A percentile compares a stretch with the other conserved stretches of the same genome.
Conservation (phyloP, 1,139 yeast species). For the Suhomyces guaymorum region DNA sequence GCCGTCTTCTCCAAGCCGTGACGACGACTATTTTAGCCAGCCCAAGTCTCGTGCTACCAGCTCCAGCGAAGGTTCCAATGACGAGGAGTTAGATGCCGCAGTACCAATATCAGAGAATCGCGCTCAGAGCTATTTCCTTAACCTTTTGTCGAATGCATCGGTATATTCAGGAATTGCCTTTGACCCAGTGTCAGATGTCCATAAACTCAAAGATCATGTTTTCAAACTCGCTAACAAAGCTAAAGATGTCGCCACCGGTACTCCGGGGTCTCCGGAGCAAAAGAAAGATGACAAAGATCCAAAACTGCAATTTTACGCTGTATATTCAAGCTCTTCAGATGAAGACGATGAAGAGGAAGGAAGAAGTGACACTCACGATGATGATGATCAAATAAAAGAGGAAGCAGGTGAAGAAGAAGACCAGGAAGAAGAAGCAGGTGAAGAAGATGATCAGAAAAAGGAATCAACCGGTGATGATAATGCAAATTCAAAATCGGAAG, state of each 20-base stretch:
- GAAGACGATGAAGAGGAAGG: constrained; percentile 4
- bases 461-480: too few relatives aligned
- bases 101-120: constrained; percentile 20
- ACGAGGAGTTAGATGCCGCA: constrained; percentile 27
- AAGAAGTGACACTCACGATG: not conserved
- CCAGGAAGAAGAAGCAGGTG: not conserved
- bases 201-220: constrained; percentile 6
- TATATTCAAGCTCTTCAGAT: constrained; percentile 12
- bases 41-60: constrained; percentile 1
- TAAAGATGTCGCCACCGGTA: constrained; percentile 3
- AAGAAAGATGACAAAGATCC: not conserved
- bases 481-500: too few relatives aligned
- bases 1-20: constrained; percentile 5
- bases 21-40: constrained; percentile 1
- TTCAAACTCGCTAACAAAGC: constrained; percentile 9
- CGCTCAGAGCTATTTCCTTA: constrained; percentile 21
- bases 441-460: too few relatives aligned
- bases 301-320: constrained; percentile 14
- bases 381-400: too few relatives aligned
- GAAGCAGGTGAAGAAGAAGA: not conserved
- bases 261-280: too few relatives aligned
- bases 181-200: constrained; percentile 7
- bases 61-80: constrained; percentile 13
- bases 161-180: constrained; percentile 19
- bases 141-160: constrained; percentile 21